Conservation (phyloP, 805 yeast genomes). For the Starmerella ratchasimensis region DNA sequence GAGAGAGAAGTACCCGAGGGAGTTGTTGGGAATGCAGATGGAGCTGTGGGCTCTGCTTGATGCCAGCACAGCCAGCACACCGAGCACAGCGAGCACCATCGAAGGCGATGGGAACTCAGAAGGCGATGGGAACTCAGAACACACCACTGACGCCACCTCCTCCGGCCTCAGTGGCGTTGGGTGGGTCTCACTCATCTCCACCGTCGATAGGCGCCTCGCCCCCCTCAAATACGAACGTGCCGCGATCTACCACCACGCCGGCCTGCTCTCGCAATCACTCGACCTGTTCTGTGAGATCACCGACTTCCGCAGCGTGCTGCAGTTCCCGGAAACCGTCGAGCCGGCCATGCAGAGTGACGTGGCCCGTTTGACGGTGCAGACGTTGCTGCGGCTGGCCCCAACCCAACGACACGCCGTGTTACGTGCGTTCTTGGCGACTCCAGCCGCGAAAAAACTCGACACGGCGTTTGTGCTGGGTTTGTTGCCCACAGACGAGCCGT, state of each 20-base stretch:
- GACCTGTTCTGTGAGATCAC: slow-evolving; percentile 23
- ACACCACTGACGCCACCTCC: no score
- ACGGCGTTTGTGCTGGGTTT: slow-evolving; percentile 2
- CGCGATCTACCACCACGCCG: slow-evolving; percentile 24
- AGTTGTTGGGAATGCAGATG: slow-evolving; percentile 12
- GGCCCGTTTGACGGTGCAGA: slow-evolving; percentile 4
- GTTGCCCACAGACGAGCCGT: slow-evolving; percentile 5
- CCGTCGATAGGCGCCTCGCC: slow-evolving; percentile 20
- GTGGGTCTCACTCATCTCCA: slow-evolving; percentile 14
- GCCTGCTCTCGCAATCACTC: slow-evolving; percentile 25
- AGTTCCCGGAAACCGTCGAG: slow-evolving; percentile 15
- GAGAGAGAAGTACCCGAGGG: slow-evolving; percentile 2
- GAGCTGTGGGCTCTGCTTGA: slow-evolving; percentile 14
- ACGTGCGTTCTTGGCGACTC: slow-evolving; percentile 5
- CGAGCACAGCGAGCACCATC: no score
- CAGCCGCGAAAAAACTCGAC: neutral
- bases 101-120: no score
- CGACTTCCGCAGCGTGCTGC: slow-evolving; percentile 27
- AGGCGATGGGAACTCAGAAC: no score
- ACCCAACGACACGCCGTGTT: neutral
- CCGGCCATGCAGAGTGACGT: slow-evolving; percentile 2
- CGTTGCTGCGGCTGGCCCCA: neutral
- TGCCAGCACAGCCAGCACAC: no score
- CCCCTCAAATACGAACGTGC: slow-evolving; percentile 25
- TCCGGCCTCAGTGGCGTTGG: no score